Percentiles rank a stretch among this genome's conserved stretches.
phyloP scores from a whole-genome alignment of 1,284 basidiomycete species.

The Papiliotrema flavescens region DNA sequence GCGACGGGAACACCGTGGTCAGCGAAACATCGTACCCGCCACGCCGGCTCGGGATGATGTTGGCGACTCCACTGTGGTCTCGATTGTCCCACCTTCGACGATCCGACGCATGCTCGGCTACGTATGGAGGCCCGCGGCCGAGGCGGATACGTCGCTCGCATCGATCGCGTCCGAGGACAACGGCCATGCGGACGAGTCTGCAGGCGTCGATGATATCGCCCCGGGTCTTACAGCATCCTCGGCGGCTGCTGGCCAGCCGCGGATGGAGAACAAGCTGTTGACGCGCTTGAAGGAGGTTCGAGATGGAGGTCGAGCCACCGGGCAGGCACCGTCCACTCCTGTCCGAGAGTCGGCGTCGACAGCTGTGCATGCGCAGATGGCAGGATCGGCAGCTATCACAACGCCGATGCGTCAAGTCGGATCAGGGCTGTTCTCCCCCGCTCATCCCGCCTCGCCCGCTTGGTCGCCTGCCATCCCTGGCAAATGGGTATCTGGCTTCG shows the following conservation, averaged over 20 bases:
- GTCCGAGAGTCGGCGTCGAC: neutral
- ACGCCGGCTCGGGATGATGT: neutral
- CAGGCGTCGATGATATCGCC: neutral
- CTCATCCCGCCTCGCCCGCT: slow-evolving; percentile 6
- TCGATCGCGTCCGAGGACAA: neutral
- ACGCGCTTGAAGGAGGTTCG: slow-evolving; percentile 55
- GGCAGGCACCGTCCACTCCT: neutral
- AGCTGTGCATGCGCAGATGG: neutral
- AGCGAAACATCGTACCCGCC: slow-evolving; percentile 1
- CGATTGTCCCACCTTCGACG: slow-evolving; percentile 7
- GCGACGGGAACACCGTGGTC: neutral
- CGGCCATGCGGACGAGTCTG: neutral
- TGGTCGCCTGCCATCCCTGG: slow-evolving; percentile 1
- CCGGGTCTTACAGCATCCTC: too few relatives aligned
- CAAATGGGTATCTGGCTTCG: neutral
- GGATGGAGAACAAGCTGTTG: slow-evolving; percentile 49
- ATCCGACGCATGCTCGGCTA: slow-evolving; percentile 6
- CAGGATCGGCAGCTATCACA: neutral
- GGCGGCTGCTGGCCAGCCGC: too few relatives aligned
- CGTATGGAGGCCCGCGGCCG: neutral
- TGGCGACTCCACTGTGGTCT: slow-evolving; percentile 3
- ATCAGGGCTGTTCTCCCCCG: neutral
- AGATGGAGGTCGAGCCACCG: neutral
- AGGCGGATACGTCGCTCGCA: neutral
- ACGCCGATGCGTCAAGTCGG: slow-evolving; percentile 4